Conservation (phyloP, 179 eudicot genomes). For the Nepenthes alata region DNA sequence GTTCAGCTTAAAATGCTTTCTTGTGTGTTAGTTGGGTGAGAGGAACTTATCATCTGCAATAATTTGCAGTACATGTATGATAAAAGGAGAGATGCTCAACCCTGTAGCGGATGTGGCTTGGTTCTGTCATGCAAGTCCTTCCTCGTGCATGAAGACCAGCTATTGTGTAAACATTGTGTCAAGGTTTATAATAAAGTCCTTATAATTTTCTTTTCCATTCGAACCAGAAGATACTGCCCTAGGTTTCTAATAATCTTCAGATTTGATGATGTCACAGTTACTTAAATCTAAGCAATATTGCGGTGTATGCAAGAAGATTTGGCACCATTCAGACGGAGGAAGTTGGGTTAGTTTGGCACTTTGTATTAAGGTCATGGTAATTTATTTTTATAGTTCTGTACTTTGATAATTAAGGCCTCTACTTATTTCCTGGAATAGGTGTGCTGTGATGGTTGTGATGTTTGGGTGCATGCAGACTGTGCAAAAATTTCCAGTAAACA, state of each 20-base stretch:
- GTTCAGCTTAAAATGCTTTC: slow-evolving; percentile 8
- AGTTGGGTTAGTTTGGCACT: slow-evolving; percentile 36
- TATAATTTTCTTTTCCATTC: not conserved
- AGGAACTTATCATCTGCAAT: not conserved
- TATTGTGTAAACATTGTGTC: slow-evolving; percentile 65
- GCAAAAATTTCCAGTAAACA: slow-evolving; percentile 48
- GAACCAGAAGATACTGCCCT: not conserved
- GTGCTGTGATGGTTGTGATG: slow-evolving; percentile 90
- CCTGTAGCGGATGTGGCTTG: slow-evolving; percentile 72
- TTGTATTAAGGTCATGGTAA: not conserved
- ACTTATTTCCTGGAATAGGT: slow-evolving; percentile 31
- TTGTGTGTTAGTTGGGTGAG: not conserved
- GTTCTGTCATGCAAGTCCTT: slow-evolving; percentile 41
- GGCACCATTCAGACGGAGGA: slow-evolving; percentile 67
- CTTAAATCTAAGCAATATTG: slow-evolving; percentile 55
- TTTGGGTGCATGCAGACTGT: slow-evolving; percentile 81
- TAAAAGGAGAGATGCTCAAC: slow-evolving; percentile 40
- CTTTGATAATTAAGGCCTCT: slow-evolving; percentile 3
- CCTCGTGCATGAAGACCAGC: slow-evolving; percentile 24
- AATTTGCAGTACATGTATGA: slow-evolving; percentile 32
- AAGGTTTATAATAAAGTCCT: slow-evolving; percentile 33
- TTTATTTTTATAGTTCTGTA: not conserved
- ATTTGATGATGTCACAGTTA: slow-evolving; percentile 26
- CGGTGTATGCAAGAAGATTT: slow-evolving; percentile 59
- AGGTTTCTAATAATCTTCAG: slow-evolving; percentile 3